Evolutionary conservation across 805 yeast genomes (phyloP).

Genomic region (Sungouiozyma intestinalis): DNA sequence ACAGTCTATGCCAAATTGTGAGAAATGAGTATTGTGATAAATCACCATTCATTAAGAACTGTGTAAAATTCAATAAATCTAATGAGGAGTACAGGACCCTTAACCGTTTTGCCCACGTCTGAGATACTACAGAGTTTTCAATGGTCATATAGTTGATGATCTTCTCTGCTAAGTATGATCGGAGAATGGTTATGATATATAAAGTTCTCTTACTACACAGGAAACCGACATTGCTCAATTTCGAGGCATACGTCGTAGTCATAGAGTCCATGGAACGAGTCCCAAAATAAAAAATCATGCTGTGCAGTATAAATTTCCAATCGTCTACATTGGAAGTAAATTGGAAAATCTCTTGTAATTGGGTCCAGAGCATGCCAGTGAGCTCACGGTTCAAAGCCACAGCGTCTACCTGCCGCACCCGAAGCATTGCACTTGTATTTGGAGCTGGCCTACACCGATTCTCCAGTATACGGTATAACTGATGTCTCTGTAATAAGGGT

Average conservation of each 20-base stretch:
- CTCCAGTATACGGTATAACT: too few relatives aligned
- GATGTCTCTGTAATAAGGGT: too few relatives aligned
- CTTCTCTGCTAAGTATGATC: slow-evolving; percentile 10
- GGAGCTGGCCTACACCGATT: too few relatives aligned
- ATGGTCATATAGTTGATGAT: slow-evolving; percentile 8
- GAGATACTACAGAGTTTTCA: background rate
- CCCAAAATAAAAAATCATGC: slow-evolving; percentile 14
- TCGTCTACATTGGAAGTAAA: slow-evolving; percentile 10
- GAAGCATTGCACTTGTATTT: slow-evolving; percentile 13
- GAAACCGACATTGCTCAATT: slow-evolving; percentile 12
- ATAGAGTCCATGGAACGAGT: slow-evolving; percentile 4
- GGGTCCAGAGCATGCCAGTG: slow-evolving; percentile 9
- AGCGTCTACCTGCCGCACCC: slow-evolving; percentile 19
- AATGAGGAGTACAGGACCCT: slow-evolving; percentile 2
- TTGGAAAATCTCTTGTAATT: slow-evolving; percentile 6
- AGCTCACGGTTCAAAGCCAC: slow-evolving; percentile 15
- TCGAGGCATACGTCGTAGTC: slow-evolving; percentile 8
- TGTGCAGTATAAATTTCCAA: slow-evolving; percentile 11
- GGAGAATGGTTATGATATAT: slow-evolving; percentile 10
- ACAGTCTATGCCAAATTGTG: slow-evolving; percentile 13
- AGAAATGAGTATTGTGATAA: slow-evolving; percentile 4
- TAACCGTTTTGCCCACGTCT: background rate
- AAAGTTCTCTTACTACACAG: slow-evolving; percentile 8
- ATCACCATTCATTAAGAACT: slow-evolving; percentile 4
- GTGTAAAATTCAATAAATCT: slow-evolving; percentile 4